Percentiles rank a stretch among this genome's conserved stretches.
phyloP scores from a whole-genome alignment of 1,284 basidiomycete species.

The Sanghuangporus baumii region DNA sequence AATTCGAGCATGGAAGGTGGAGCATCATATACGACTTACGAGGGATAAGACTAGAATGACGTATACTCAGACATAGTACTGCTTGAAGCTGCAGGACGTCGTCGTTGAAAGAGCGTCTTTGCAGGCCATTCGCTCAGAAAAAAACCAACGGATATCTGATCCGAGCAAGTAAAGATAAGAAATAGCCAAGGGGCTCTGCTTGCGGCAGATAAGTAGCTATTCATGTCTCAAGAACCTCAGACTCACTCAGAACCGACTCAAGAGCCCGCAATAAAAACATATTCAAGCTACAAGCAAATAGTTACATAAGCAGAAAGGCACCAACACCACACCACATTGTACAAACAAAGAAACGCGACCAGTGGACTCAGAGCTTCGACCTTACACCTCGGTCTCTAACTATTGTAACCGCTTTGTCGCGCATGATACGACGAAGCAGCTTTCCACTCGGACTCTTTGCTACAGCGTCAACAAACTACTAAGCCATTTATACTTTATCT shows the following conservation, averaged over 20 bases:
- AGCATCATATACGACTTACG: slow-evolving; percentile 30
- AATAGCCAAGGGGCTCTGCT: background rate
- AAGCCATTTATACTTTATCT: slow-evolving; percentile 66
- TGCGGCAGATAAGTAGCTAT: background rate
- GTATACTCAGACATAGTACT: background rate
- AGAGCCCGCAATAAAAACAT: background rate
- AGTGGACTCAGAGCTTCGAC: background rate
- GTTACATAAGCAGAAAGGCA: background rate
- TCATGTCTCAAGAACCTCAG: background rate
- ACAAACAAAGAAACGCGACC: background rate
- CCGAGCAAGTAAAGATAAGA: background rate
- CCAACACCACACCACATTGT: background rate
- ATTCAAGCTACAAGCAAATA: background rate
- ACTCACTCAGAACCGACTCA: background rate
- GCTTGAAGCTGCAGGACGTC: background rate
- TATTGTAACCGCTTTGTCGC: slow-evolving; percentile 39
- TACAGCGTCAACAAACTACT: slow-evolving; percentile 63
- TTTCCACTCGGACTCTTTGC: slow-evolving; percentile 73
- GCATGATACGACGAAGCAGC: slow-evolving; percentile 49
- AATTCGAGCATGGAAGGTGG: background rate
- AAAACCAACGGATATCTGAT: background rate
- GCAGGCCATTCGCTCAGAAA: background rate
- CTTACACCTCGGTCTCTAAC: background rate
- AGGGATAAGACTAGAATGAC: slow-evolving; percentile 38
- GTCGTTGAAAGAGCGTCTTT: background rate